Evolutionary conservation across 2,329 filamentous ascomycete species (phyloP), one percentile per base, ranked within the genome.

Genomic region (Paradendryphiella salina): DNA sequence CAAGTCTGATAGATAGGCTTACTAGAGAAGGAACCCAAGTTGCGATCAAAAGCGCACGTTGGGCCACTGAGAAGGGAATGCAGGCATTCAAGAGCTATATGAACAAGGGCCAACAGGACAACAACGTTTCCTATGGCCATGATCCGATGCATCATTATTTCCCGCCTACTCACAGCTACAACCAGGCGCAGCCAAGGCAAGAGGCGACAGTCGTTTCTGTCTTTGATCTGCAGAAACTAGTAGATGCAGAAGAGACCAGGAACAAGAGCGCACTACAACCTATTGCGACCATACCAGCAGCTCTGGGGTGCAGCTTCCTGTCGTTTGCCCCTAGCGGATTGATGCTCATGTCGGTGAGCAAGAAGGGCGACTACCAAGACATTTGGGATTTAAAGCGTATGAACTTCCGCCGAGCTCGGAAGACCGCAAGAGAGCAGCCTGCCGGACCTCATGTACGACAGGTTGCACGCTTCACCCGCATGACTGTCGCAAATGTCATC

Each of bases 401-500:
- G 37, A 78, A 75, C 11, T 79, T 80, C 33, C 79, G 76, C 33
- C 72, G 67, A 52, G 57, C 62, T 2, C 68, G 69, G 23, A 71
- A 62, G 51, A 67, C 67, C 3, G 46, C 53, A 6, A 50, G 70
- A 37, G 67, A 71, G 31, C 63, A 68, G 41, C 55, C 62, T 11
- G 50, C 58, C 0, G 75, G 75, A 5, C 76, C 75, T 3, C 72
- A 76, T 51, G 89, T 96, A 26, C 86, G 91, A 39, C 90, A 96
- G 70, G 81, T 96, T 53, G 90, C 91, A 6, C 85, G 92, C 53
- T 96, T 96, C 67, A 89, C 90, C 15, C 86, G 94, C 33, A 88
- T 96, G 83, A 97, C 93, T 1, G 88, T 93, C 40, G 90, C 94
- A 3, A 88, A 89, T 46, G 90, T 97, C 47, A 83, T 96, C 17